phyloP scores from a whole-genome alignment of 1,139 yeast genomes.

The Yamadazyma epiphylla region DNA sequence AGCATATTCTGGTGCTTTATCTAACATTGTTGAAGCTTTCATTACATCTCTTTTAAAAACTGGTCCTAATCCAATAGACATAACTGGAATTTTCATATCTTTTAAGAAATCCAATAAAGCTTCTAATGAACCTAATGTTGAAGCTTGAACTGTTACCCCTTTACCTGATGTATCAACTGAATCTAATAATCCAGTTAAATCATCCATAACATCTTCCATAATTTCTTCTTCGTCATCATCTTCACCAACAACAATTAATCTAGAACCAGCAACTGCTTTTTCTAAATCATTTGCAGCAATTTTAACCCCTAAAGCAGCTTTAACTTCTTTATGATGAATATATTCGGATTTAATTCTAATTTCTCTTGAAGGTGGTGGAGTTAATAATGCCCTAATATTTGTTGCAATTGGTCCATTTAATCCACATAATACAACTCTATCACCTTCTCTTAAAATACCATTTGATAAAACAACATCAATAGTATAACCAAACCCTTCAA shows the following conservation, averaged over 20 bases:
- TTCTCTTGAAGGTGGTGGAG: slow-evolving; percentile 97
- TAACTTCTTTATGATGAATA: slow-evolving; percentile 93
- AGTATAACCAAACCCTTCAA: slow-evolving; percentile 98
- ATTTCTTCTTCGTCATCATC: slow-evolving; percentile 97
- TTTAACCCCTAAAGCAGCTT: slow-evolving; percentile 98
- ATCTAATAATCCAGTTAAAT: slow-evolving; percentile 88
- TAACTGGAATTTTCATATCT: slow-evolving; percentile 98
- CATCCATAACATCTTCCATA: slow-evolving; percentile 99
- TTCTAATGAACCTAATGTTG: slow-evolving; percentile 96
- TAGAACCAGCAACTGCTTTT: slow-evolving; percentile 98
- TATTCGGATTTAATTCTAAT: slow-evolving; percentile 93
- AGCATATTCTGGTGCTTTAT: slow-evolving; percentile 92
- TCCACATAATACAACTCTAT: slow-evolving; percentile 93
- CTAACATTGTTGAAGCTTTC: slow-evolving; percentile 96
- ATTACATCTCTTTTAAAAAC: slow-evolving; percentile 96
- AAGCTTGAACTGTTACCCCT: slow-evolving; percentile 98
- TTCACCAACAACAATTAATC: slow-evolving; percentile 91
- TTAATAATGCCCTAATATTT: slow-evolving; percentile 87
- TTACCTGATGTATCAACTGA: slow-evolving; percentile 91
- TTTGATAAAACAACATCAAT: slow-evolving; percentile 96
- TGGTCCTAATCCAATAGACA: slow-evolving; percentile 97
- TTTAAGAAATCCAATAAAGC: slow-evolving; percentile 95
- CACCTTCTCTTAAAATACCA: slow-evolving; percentile 93
- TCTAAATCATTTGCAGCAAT: slow-evolving; percentile 97
- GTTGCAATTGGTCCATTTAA: slow-evolving; percentile 99